Evolutionary conservation across 345 rosid species (phyloP).

Genomic region (Populus davidiana): DNA sequence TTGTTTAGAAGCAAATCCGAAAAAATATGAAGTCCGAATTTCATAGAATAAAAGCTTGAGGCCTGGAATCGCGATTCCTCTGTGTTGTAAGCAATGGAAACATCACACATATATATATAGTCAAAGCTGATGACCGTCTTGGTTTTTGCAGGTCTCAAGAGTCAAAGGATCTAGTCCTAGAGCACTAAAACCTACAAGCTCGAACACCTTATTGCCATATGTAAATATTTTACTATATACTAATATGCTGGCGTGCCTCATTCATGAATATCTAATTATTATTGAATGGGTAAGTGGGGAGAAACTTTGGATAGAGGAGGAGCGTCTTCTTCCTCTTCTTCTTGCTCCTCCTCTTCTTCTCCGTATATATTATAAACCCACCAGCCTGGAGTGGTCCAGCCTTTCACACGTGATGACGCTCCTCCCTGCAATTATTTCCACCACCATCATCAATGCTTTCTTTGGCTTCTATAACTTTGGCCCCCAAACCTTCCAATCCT

Average conservation of each 20-base stretch:
- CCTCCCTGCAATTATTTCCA: conserved; percentile 58
- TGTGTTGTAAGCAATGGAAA: background rate
- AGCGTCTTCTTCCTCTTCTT: conserved; percentile 6
- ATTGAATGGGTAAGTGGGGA: no score
- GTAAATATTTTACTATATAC: no score
- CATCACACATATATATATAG: background rate
- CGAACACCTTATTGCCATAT: background rate
- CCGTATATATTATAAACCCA: background rate
- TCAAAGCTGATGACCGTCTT: conserved; percentile 16
- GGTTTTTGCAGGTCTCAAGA: background rate
- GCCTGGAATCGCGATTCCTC: no score
- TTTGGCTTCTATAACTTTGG: conserved; percentile 12
- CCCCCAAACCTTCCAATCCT: background rate
- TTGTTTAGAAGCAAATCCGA: no score
- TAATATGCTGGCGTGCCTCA: no score
- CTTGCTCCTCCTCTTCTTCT: background rate
- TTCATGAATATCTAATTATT: no score
- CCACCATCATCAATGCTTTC: conserved; percentile 35
- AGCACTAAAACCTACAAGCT: conserved; percentile 3
- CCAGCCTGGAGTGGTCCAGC: conserved; percentile 43
- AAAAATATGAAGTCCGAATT: no score
- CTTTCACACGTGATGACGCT: conserved; percentile 77
- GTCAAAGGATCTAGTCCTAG: conserved; percentile 2
- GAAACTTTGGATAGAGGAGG: conserved; percentile 10
- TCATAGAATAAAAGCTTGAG: no score